These are phyloP conservation scores for Arthromyces matolae DNA, from an alignment of 768 basidiomycete genomes.

Conservation along the genomic window DNA sequence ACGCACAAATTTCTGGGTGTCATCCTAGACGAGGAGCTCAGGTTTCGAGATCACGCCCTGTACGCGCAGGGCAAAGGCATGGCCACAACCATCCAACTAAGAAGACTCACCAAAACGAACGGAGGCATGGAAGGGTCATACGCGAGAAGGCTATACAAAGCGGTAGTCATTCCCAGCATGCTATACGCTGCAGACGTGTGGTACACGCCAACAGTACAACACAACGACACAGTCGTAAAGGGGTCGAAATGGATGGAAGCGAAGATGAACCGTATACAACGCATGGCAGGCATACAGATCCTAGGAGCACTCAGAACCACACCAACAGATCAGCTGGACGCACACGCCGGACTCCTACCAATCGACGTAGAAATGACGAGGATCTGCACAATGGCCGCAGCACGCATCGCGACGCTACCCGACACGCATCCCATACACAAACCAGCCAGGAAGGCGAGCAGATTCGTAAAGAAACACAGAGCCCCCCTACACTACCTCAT, in stretches of 20 bases:
- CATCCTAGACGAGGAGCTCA: neutral
- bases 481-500: conserved; percentile 14
- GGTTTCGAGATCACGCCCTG: neutral
- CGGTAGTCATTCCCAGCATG: neutral
- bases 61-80: neutral
- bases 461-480: neutral
- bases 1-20: neutral
- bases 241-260: neutral
- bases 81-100: neutral
- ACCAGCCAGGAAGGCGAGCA: neutral
- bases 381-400: conserved; percentile 2
- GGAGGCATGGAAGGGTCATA: neutral
- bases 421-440: conserved; percentile 7
- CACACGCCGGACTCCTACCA: conserved; percentile 13
- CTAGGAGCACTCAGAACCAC: conserved; percentile 13
- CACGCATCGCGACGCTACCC: conserved; percentile 7
- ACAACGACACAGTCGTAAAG: neutral
- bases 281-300: conserved; percentile 7
- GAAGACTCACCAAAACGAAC: neutral
- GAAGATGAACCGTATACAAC: neutral
- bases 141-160: neutral
- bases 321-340: conserved; percentile 9
- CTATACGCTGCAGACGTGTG: neutral
- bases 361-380: conserved; percentile 8
- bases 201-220: neutral